Evolutionary conservation across 768 basidiomycete genomes (phyloP).

Genomic region (Calocybe indica): DNA sequence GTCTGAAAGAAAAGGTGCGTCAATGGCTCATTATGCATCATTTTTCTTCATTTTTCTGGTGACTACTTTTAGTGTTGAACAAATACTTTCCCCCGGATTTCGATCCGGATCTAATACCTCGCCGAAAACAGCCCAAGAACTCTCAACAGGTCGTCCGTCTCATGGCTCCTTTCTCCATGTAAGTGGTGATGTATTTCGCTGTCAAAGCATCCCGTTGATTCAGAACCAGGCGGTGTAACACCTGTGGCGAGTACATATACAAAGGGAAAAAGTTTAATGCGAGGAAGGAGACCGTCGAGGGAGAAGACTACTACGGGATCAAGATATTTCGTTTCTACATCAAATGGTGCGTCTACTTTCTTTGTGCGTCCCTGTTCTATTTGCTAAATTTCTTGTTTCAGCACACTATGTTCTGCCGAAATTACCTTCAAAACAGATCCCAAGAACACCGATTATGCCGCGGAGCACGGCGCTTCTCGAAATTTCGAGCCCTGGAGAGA

Average conservation of each 20-base stretch:
- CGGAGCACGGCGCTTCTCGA: conserved; percentile 94
- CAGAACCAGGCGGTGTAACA: conserved; percentile 74
- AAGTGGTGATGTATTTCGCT: conserved; percentile 17
- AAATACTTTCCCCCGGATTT: conserved; percentile 98
- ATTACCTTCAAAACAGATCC: conserved; percentile 99
- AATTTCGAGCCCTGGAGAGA: conserved; percentile 99
- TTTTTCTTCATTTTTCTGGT: neutral
- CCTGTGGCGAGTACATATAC: conserved; percentile 98
- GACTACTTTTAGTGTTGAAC: conserved; percentile 62
- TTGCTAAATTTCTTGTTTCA: conserved; percentile 23
- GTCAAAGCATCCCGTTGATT: conserved; percentile 4
- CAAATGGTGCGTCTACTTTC: conserved; percentile 59
- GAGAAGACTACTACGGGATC: conserved; percentile 97
- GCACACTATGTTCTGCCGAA: conserved; percentile 93
- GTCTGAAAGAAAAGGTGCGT: conserved; percentile 79
- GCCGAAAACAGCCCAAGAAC: conserved; percentile 86
- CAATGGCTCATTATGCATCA: neutral
- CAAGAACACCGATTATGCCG: conserved; percentile 90
- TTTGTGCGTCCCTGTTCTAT: neutral
- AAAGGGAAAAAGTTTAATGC: conserved; percentile 99
- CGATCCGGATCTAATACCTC: conserved; percentile 93
- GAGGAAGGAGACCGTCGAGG: conserved; percentile 95
- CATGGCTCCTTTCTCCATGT: conserved; percentile 99
- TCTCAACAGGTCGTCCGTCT: conserved; percentile 96
- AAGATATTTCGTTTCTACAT: conserved; percentile 94